Conservation (phyloP, 2,329 filamentous ascomycete species). For the Tolypocladium ophioglossoides region DNA sequence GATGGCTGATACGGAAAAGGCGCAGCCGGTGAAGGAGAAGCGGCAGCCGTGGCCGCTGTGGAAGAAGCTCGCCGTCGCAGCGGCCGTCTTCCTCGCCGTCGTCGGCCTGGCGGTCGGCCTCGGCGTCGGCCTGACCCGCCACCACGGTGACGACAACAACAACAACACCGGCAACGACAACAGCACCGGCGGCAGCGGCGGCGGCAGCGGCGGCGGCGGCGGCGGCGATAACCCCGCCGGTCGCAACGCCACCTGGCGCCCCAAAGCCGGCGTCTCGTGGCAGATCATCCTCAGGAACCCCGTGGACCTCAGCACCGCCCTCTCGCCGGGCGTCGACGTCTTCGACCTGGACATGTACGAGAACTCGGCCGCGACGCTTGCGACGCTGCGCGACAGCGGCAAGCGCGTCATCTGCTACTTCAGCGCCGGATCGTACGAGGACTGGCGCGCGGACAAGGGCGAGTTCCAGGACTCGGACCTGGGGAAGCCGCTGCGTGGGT, state of each 20-base stretch:
- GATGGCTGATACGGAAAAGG: too few relatives aligned
- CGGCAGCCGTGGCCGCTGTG: too few relatives aligned
- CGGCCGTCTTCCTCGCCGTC: slow-evolving; percentile 13
- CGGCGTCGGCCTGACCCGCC: slow-evolving; percentile 39
- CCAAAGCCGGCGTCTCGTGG: slow-evolving; percentile 41
- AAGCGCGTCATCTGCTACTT: slow-evolving; percentile 67
- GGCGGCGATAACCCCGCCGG: too few relatives aligned
- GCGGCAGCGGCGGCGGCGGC: too few relatives aligned
- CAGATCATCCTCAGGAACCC: slow-evolving; percentile 46
- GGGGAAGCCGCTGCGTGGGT: slow-evolving; percentile 50
- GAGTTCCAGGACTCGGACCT: slow-evolving; percentile 45
- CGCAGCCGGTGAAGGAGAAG: too few relatives aligned
- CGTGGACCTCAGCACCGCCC: slow-evolving; percentile 24
- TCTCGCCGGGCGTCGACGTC: slow-evolving; percentile 38
- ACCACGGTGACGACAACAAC: not conserved
- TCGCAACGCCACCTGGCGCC: slow-evolving; percentile 35
- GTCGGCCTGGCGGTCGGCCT: slow-evolving; percentile 43
- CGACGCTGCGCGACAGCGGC: slow-evolving; percentile 44
- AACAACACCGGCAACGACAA: slow-evolving; percentile 10
- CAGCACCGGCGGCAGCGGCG: too few relatives aligned
- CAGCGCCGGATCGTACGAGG: slow-evolving; percentile 58
- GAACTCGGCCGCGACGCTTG: slow-evolving; percentile 29
- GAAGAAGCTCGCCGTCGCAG: slow-evolving; percentile 18
- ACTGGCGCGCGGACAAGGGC: slow-evolving; percentile 46
- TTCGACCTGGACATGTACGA: slow-evolving; percentile 45